These are phyloP conservation scores for Cochlearia excelsa DNA, from an alignment of 345 rosid genomes.

Conservation along the genomic window DNA sequence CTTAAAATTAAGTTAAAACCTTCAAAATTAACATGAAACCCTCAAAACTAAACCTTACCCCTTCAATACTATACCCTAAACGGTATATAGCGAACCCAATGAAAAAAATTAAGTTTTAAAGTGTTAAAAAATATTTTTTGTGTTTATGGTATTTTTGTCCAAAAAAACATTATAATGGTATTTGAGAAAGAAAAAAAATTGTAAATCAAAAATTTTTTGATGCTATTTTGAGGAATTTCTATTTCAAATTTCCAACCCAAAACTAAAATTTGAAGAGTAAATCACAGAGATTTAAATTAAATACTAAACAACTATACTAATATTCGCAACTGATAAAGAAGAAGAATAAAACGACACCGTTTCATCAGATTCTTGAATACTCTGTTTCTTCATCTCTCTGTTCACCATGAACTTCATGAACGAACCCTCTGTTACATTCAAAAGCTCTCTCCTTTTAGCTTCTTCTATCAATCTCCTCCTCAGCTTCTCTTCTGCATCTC, in stretches of 20 bases:
- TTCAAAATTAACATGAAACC: too few species aligned
- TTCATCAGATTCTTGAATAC: conserved; percentile 33
- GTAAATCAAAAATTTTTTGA: too few species aligned
- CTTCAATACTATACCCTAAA: too few species aligned
- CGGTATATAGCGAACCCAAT: too few species aligned
- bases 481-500: conserved; percentile 90
- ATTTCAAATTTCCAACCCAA: conserved; percentile 18
- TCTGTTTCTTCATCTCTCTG: conserved; percentile 27
- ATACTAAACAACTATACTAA: conserved; percentile 40
- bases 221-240: not conserved
- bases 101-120: too few species aligned
- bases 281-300: conserved; percentile 10
- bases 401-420: conserved; percentile 52
- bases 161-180: too few species aligned
- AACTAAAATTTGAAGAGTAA: not conserved
- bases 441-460: conserved; percentile 40
- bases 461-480: conserved; percentile 57
- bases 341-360: conserved; percentile 40
- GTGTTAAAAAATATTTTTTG: too few species aligned
- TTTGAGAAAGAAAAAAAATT: too few species aligned
- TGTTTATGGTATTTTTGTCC: too few species aligned
- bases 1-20: too few species aligned
- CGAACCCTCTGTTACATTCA: conserved; percentile 42
- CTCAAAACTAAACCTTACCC: too few species aligned
- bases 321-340: conserved; percentile 57